Conservation (phyloP, 352 stramenopile species). For the Bremia lactucae region DNA sequence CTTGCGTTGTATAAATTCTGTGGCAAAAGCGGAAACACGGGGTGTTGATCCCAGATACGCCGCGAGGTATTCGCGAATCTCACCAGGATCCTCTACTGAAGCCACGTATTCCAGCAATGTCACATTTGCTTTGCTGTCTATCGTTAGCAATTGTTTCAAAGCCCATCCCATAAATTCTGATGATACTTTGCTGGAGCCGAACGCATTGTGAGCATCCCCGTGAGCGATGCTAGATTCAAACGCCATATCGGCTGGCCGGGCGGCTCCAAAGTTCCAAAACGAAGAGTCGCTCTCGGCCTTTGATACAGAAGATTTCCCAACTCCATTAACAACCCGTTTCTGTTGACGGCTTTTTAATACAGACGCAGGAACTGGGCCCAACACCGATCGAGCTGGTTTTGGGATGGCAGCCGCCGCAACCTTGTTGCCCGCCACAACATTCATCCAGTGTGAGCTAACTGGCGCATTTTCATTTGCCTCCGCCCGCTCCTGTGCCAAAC, state of each 20-base stretch:
- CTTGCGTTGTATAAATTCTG: constrained; percentile 93
- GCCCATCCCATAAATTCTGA: constrained; percentile 77
- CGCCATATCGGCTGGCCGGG: constrained; percentile 16
- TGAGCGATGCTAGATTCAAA: constrained; percentile 4
- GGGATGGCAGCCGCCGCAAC: constrained; percentile 30
- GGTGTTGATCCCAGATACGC: constrained; percentile 92
- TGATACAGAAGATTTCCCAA: constrained; percentile 18
- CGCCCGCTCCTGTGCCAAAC: constrained; percentile 52
- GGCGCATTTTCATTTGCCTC: constrained; percentile 31
- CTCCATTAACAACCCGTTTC: constrained; percentile 31
- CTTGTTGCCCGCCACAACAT: constrained; percentile 66
- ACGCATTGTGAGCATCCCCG: constrained; percentile 27
- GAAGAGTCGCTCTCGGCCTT: constrained; percentile 58
- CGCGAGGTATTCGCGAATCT: constrained; percentile 94
- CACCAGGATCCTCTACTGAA: constrained; percentile 88
- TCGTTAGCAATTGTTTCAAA: constrained; percentile 66
- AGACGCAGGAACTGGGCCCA: constrained; percentile 65
- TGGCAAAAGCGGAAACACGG: constrained; percentile 95
- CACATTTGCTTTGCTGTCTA: constrained; percentile 64
- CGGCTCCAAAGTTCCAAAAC: constrained; percentile 80
- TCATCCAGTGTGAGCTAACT: constrained; percentile 71
- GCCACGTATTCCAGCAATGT: constrained; percentile 92
- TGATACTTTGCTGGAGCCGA: constrained; percentile 36
- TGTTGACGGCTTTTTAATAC: constrained; percentile 74
- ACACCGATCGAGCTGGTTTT: constrained; percentile 37